These are phyloP conservation scores for Spathaspora hagerdaliae DNA, from an alignment of 805 yeast genomes.

Conservation along the genomic window DNA sequence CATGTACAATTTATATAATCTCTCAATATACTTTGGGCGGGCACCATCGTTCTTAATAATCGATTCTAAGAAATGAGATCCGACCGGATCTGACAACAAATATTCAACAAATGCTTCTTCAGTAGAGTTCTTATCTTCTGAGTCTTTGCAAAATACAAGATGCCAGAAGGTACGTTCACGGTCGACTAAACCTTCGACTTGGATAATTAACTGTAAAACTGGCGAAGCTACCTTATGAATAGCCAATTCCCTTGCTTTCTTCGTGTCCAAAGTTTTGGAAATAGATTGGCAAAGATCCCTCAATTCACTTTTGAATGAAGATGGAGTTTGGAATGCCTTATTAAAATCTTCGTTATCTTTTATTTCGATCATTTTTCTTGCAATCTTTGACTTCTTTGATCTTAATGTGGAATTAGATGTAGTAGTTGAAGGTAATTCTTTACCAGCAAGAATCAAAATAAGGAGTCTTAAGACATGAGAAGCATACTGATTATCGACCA, in stretches of 20 bases:
- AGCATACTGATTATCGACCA: slow-evolving; percentile 76
- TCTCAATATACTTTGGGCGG: slow-evolving; percentile 63
- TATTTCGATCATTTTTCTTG: slow-evolving; percentile 89
- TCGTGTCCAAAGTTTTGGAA: slow-evolving; percentile 29
- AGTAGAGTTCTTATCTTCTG: slow-evolving; percentile 48
- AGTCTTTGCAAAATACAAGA: slow-evolving; percentile 49
- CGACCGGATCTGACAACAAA: slow-evolving; percentile 81
- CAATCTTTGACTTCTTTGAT: slow-evolving; percentile 79
- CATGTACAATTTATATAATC: slow-evolving; percentile 71
- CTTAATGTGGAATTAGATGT: slow-evolving; percentile 69
- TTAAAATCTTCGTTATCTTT: slow-evolving; percentile 72
- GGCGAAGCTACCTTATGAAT: slow-evolving; percentile 85
- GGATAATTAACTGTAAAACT: slow-evolving; percentile 71
- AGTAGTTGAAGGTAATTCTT: slow-evolving; percentile 69
- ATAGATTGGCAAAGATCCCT: slow-evolving; percentile 44
- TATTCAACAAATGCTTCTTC: slow-evolving; percentile 84
- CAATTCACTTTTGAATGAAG: slow-evolving; percentile 59
- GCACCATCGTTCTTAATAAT: slow-evolving; percentile 56
- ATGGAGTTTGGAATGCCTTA: slow-evolving; percentile 65
- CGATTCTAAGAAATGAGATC: slow-evolving; percentile 84
- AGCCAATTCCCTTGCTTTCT: slow-evolving; percentile 62
- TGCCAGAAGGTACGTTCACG: slow-evolving; percentile 71
- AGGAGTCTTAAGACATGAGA: slow-evolving; percentile 81
- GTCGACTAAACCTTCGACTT: slow-evolving; percentile 77
- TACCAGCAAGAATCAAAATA: slow-evolving; percentile 70